Evolutionary conservation across 1,284 basidiomycete genomes (phyloP).

Genomic region (Porodaedalea pini): DNA sequence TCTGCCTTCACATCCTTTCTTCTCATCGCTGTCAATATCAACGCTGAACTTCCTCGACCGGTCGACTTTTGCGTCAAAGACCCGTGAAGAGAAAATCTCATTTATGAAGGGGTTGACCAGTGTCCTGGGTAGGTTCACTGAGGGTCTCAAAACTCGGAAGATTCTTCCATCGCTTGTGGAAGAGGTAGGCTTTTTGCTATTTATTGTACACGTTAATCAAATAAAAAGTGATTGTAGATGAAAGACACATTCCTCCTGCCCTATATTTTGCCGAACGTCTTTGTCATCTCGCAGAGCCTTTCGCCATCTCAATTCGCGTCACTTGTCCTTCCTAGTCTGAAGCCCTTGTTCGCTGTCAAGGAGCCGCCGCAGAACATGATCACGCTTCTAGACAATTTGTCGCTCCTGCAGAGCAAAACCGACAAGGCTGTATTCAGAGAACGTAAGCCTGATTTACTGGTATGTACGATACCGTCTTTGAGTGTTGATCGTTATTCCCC

Average conservation of each 20-base stretch:
- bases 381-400: conserved; percentile 86
- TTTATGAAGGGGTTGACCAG: conserved; percentile 88
- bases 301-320: conserved; percentile 79
- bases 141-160: conserved; percentile 84
- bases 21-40: conserved; percentile 94
- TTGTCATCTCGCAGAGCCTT: conserved; percentile 80
- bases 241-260: conserved; percentile 90
- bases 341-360: conserved; percentile 86
- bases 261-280: conserved; percentile 98
- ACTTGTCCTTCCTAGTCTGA: conserved; percentile 82
- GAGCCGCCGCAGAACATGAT: conserved; percentile 98
- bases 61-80: conserved; percentile 91
- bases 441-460: conserved; percentile 51
- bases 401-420: conserved; percentile 87
- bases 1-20: conserved; percentile 84
- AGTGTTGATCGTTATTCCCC: neutral
- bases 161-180: conserved; percentile 93
- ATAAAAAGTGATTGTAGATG: conserved; percentile 55
- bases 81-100: conserved; percentile 92
- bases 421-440: conserved; percentile 84
- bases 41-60: conserved; percentile 96
- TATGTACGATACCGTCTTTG: neutral
- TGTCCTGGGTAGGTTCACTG: conserved; percentile 86
- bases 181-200: conserved; percentile 55
- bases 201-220: neutral